Evolutionary conservation across 2,329 filamentous ascomycete species (phyloP), one percentile per base, ranked within the genome.

Genomic region (Mycogone perniciosa): DNA sequence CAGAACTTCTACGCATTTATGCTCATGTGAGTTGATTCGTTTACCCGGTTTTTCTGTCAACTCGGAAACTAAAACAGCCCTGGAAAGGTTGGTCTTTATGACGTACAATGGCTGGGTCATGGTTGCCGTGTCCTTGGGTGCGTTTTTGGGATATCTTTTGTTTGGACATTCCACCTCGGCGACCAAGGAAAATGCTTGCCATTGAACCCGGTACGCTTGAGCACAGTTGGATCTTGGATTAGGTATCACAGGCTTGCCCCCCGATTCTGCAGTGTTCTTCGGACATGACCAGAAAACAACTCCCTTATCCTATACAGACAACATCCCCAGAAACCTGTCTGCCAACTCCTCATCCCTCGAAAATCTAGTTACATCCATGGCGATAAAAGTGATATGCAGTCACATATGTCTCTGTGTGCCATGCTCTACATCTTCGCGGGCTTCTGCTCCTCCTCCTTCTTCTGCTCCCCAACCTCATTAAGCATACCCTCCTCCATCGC

Each of bases 21-120:
- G 79, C 91, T 99, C 67, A 99, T 99, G 93, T 96, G 68, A 84
- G 92, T 53, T 26, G 31, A 4, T 10, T 30, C 13, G 31, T 31
- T 26, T 33, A 37, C n/a, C 4, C 9, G 4, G 6, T 5, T 9
- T 6, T 6, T 27, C 20, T 10, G 26, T 26, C 26, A 13, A 50
- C 38, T 39, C 11, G 26, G 4, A 11, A 43, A 27, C 4, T 20
- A 7, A 31, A 31, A 6, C 43, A 20, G n/a, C 10, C 13, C 9
- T 11, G 27, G 7, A 31, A 34, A 97, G 92, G 93, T 77, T 99
- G 54, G 73, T 99, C 26, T 99, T 99, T 71, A 99, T 99, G 93
- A 99, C 93, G n/a, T 99, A 99, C 73, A 99, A 99, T 63, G 93
- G 93, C 51, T 95, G 88, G 85, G 84, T 99, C 59, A 99, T 99